Percentiles rank a stretch among this genome's conserved stretches.
Evolutionary conservation across 129 eudicot species (phyloP).

Genomic region (Helichrysum umbraculigerum): DNA sequence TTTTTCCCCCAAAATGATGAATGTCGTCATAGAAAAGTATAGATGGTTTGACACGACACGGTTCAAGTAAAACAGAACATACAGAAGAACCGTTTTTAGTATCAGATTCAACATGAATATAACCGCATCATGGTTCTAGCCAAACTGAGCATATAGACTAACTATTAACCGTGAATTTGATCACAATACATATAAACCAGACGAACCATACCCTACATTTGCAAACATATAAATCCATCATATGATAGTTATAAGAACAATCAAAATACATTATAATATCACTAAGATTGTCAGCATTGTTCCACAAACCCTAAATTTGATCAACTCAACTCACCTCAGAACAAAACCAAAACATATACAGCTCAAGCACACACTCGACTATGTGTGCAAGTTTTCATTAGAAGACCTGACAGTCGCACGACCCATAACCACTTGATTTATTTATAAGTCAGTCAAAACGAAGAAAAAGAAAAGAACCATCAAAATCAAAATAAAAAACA

Average conservation of each 20-base stretch:
- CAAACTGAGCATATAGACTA: neutral
- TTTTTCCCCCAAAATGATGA: neutral
- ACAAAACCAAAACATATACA: constrained; percentile 25
- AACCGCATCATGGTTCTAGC: constrained; percentile 2
- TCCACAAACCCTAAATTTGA: constrained; percentile 2
- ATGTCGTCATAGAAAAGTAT: neutral
- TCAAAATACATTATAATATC: neutral
- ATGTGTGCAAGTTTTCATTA: constrained; percentile 28
- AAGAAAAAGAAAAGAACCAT: neutral
- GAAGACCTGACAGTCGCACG: constrained; percentile 17
- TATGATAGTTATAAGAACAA: neutral
- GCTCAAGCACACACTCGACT: constrained; percentile 16
- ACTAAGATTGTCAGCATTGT: constrained; percentile 16
- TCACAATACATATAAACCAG: constrained; percentile 5
- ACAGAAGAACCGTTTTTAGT: neutral
- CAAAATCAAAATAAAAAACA: constrained; percentile 4
- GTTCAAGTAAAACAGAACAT: neutral
- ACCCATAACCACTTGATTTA: constrained; percentile 25
- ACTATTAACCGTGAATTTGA: neutral
- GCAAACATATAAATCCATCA: neutral
- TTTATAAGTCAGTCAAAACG: constrained; percentile 20
- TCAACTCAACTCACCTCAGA: constrained; percentile 13
- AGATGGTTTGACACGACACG: neutral
- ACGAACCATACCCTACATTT: neutral
- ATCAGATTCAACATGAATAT: neutral